Percentiles rank a stretch among this genome's conserved stretches.
These are phyloP conservation scores for Saccharum spontaneum DNA, from an alignment of 176 grass and related monocot species.

Conservation along the genomic window DNA sequence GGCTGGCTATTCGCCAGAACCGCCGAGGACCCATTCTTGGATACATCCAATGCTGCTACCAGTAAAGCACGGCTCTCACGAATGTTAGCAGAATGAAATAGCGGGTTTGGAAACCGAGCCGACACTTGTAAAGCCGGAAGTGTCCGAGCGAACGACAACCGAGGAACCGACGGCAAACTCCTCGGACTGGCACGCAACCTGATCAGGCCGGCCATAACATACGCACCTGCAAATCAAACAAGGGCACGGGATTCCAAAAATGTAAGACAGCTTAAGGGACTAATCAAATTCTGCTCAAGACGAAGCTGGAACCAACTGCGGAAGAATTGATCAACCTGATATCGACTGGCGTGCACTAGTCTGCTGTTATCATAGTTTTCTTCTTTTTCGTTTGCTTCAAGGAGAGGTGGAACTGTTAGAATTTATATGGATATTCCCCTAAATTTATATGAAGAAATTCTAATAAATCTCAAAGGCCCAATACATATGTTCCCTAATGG, in stretches of 20 bases:
- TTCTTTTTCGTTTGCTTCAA: no score
- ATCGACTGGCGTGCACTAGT: no score
- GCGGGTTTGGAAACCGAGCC: background rate
- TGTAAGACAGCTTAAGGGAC: no score
- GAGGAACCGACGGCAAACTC: background rate
- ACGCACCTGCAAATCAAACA: conserved; percentile 10
- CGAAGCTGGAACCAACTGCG: no score
- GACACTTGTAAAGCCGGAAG: background rate
- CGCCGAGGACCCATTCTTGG: background rate
- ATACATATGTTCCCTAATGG: no score
- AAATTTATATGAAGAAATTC: no score
- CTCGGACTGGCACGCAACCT: background rate
- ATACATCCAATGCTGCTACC: conserved; percentile 18
- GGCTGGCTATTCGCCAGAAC: conserved; percentile 19
- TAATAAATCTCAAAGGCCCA: no score
- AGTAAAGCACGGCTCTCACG: background rate
- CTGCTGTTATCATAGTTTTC: no score
- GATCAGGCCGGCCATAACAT: conserved; percentile 16
- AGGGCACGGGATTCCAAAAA: background rate
- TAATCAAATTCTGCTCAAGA: no score
- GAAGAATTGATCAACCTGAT: no score
- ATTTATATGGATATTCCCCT: no score
- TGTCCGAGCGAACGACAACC: background rate
- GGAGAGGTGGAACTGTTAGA: no score
- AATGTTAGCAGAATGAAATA: conserved; percentile 1